Conservation (phyloP, 2,329 filamentous ascomycete genomes). For the Colletotrichum sp. region DNA sequence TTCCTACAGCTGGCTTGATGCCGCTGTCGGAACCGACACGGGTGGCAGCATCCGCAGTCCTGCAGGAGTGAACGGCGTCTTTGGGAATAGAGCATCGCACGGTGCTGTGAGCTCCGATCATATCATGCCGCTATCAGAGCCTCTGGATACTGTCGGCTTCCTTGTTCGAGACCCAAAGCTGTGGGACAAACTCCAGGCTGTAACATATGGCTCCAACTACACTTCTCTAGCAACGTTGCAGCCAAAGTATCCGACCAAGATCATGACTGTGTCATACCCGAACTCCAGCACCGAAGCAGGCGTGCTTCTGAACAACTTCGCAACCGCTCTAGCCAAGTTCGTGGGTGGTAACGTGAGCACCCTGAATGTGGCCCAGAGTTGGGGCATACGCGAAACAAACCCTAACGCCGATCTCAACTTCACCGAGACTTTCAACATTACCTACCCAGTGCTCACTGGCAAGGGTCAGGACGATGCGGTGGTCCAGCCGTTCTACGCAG, state of each 20-base stretch:
- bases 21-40: constrained; percentile 23
- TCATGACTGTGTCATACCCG: not conserved
- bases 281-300: not conserved
- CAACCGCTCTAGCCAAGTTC: not conserved
- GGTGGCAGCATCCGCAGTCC: constrained; percentile 50
- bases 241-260: not conserved
- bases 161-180: constrained; percentile 37
- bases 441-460: not conserved
- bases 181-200: not conserved
- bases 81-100: constrained; percentile 38
- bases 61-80: constrained; percentile 43
- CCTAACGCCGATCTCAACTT: not conserved
- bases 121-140: constrained; percentile 42
- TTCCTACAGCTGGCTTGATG: constrained; percentile 28
- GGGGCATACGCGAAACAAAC: not conserved
- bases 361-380: not conserved
- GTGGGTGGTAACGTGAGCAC: not conserved
- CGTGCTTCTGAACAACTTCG: not conserved
- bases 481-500: not conserved
- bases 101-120: constrained; percentile 40
- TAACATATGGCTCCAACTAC: not conserved
- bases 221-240: not conserved
- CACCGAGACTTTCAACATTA: not conserved
- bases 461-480: not conserved
- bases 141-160: not conserved